A percentile compares a stretch with the other conserved stretches of the same genome.
Conservation (phyloP, 768 basidiomycete genomes). For the Mrakia hoshinonis region DNA sequence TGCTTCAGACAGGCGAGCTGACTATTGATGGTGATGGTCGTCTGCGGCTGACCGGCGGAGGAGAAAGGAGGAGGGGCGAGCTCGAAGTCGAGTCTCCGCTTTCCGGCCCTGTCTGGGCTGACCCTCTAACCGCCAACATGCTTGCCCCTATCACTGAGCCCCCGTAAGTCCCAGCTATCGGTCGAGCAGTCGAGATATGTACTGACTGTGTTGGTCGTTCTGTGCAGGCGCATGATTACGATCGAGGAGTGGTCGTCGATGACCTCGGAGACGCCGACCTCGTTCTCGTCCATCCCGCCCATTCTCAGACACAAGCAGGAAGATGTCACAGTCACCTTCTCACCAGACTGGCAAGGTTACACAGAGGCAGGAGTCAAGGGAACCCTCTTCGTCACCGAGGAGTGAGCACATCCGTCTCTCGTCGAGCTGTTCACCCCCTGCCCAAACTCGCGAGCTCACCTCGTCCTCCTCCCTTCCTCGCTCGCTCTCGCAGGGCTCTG, state of each 20-base stretch:
- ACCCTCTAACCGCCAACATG: constrained; percentile 2
- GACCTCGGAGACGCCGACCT: constrained; percentile 69
- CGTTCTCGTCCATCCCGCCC: constrained; percentile 77
- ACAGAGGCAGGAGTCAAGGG: constrained; percentile 53
- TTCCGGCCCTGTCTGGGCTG: not conserved
- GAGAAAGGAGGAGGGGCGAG: too few relatives aligned
- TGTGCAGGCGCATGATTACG: constrained; percentile 46
- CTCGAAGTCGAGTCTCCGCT: not conserved
- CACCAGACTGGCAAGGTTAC: constrained; percentile 61
- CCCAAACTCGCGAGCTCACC: constrained; percentile 12
- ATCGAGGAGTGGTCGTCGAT: constrained; percentile 60
- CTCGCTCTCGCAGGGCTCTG: constrained; percentile 50
- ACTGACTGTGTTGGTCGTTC: constrained; percentile 29
- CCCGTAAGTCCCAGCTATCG: constrained; percentile 30
- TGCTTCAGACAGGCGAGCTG: too few relatives aligned
- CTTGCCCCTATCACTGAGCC: constrained; percentile 17
- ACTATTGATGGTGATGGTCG: too few relatives aligned
- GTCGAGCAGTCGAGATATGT: too few relatives aligned
- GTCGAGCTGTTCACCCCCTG: constrained; percentile 29
- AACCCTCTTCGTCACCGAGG: constrained; percentile 75
- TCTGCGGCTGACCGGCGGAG: too few relatives aligned
- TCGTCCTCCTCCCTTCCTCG: not conserved
- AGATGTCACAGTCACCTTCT: constrained; percentile 58
- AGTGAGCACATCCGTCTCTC: constrained; percentile 45
- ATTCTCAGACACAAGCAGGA: constrained; percentile 66